A percentile compares a stretch with the other conserved stretches of the same genome.
Conservation (phyloP, 139 green algal genomes). For the Medakamo hakoo region DNA sequence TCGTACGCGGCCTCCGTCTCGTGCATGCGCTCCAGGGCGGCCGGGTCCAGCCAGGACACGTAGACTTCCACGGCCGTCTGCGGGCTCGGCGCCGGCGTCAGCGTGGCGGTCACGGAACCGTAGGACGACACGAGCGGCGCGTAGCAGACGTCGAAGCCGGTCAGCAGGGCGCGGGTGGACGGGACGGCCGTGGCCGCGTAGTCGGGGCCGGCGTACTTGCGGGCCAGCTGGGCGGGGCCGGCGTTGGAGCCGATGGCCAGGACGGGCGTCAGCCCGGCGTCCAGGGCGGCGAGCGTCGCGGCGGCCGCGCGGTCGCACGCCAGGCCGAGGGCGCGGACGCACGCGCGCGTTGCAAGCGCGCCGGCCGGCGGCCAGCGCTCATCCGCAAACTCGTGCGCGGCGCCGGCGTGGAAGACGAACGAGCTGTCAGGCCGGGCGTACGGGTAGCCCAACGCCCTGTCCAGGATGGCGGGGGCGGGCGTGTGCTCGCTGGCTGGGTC, state of each 20-base stretch:
- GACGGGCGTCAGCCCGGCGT: slow-evolving; percentile 15
- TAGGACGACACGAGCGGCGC: slow-evolving; percentile 37
- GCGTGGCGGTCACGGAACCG: slow-evolving; percentile 35
- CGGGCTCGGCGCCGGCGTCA: slow-evolving; percentile 28
- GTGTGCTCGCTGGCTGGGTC: no score
- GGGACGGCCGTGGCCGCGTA: slow-evolving; percentile 26
- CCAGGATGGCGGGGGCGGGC: no score
- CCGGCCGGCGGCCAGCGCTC: slow-evolving; percentile 10
- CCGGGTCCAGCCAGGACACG: slow-evolving; percentile 28
- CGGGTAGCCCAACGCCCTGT: slow-evolving; percentile 22
- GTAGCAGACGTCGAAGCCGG: slow-evolving; percentile 47
- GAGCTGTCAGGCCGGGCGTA: slow-evolving; percentile 29
- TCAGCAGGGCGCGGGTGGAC: slow-evolving; percentile 25
- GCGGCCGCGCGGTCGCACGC: not conserved
- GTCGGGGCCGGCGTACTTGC: slow-evolving; percentile 32
- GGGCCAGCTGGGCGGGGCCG: slow-evolving; percentile 27
- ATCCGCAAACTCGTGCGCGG: slow-evolving; percentile 20
- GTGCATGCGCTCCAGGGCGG: slow-evolving; percentile 30
- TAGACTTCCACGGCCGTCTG: slow-evolving; percentile 28
- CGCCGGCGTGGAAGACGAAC: slow-evolving; percentile 28
- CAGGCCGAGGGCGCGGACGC: not conserved
- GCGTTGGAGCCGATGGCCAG: slow-evolving; percentile 55
- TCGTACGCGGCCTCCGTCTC: slow-evolving; percentile 41
- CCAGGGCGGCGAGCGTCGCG: not conserved
- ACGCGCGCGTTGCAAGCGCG: not conserved